Conservation (phyloP, 2,329 filamentous ascomycete genomes). For the Fusarium armeniacum region DNA sequence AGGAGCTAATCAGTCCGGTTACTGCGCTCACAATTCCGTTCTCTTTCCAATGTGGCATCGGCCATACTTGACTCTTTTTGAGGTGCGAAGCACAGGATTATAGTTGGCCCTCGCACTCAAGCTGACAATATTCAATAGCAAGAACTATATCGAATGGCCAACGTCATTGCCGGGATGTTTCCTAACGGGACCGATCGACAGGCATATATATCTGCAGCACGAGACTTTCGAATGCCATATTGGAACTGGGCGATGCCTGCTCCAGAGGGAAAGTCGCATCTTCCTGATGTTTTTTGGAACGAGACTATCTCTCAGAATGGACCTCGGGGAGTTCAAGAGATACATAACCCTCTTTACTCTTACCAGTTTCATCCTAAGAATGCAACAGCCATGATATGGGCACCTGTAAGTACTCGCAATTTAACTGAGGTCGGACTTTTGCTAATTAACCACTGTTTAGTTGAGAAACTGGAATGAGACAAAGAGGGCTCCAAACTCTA, state of each 20-base stretch:
- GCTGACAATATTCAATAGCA: slow-evolving; percentile 51
- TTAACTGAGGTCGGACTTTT: too few species aligned
- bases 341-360: slow-evolving; percentile 73
- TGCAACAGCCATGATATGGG: slow-evolving; percentile 68
- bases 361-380: slow-evolving; percentile 74
- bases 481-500: slow-evolving; percentile 65
- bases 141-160: slow-evolving; percentile 56
- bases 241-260: slow-evolving; percentile 71
- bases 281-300: slow-evolving; percentile 61
- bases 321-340: slow-evolving; percentile 67
- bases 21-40: slow-evolving; percentile 81
- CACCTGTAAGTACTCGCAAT: slow-evolving; percentile 64
- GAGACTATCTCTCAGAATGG: slow-evolving; percentile 67
- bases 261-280: slow-evolving; percentile 63
- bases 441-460: slow-evolving; percentile 53
- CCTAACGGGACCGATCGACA: slow-evolving; percentile 61
- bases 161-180: slow-evolving; percentile 63
- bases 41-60: slow-evolving; percentile 88
- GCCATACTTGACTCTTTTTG: slow-evolving; percentile 77
- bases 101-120: not conserved
- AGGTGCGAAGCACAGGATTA: slow-evolving; percentile 56
- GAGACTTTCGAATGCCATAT: slow-evolving; percentile 68
- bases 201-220: slow-evolving; percentile 66
- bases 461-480: slow-evolving; percentile 73
- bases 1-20: slow-evolving; percentile 72